Conservation (phyloP, 306 rosid genomes). For the Fragaria vesca region DNA sequence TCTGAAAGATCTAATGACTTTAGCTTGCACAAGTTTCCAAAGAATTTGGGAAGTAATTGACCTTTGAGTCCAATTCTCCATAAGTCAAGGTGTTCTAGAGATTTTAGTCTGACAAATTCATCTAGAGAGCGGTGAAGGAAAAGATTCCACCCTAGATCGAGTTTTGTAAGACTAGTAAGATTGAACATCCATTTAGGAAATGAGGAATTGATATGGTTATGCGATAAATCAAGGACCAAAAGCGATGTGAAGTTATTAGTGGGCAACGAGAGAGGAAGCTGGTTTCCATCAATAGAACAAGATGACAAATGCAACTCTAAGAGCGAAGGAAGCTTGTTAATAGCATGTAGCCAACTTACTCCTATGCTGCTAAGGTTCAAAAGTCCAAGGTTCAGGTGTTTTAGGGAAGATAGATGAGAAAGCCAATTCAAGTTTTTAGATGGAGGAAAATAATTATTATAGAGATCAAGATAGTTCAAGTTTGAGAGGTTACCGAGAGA, state of each 20-base stretch:
- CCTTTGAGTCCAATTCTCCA: fast-evolving
- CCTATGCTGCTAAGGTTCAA: conserved; percentile 21
- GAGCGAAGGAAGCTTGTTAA: conserved; percentile 9
- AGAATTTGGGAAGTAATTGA: neutral
- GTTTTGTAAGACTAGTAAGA: neutral
- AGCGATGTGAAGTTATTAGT: neutral
- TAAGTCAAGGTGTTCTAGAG: neutral
- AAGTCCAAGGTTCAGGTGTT: conserved; percentile 6
- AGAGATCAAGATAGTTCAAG: conserved; percentile 15
- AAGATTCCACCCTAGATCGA: fast-evolving
- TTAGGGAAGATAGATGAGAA: conserved; percentile 28
- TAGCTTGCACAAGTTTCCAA: conserved; percentile 13
- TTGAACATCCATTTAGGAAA: neutral
- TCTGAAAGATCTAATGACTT: neutral
- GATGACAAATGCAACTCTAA: neutral
- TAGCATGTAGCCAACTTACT: conserved; percentile 3
- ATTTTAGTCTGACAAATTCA: neutral
- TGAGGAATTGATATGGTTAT: fast-evolving
- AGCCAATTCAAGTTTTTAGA: conserved; percentile 17
- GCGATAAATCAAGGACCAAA: neutral
- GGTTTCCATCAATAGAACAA: neutral
- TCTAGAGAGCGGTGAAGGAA: neutral
- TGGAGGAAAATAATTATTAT: neutral
- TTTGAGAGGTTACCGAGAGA: conserved; percentile 22
- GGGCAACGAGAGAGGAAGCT: neutral